A percentile compares a stretch with the other conserved stretches of the same genome.
Conservation (phyloP, 169 alveolate genomes). For the Besnoitia besnoiti region DNA sequence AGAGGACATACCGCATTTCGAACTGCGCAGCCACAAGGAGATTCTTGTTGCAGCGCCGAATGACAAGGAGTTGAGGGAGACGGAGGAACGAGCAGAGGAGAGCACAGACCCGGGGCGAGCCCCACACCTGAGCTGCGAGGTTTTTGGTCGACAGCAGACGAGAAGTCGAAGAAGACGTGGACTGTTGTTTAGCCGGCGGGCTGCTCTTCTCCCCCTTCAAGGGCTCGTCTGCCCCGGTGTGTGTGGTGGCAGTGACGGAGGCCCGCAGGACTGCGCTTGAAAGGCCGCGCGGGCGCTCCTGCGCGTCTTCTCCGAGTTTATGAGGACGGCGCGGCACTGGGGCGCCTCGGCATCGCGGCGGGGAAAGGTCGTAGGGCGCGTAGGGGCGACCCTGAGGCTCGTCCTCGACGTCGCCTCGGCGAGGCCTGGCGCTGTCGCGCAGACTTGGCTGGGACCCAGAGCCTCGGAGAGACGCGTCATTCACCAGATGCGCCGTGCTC, state of each 20-base stretch:
- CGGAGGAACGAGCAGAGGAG: slow-evolving; percentile 42
- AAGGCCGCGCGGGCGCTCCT: not conserved
- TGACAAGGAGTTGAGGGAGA: slow-evolving; percentile 53
- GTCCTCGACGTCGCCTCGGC: not conserved
- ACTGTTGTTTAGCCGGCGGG: not conserved
- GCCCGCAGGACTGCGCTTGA: too few species aligned
- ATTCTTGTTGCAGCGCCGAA: slow-evolving; percentile 56
- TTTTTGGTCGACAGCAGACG: not conserved
- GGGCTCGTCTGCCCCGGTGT: not conserved
- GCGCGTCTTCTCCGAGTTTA: not conserved
- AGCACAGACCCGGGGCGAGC: slow-evolving; percentile 40
- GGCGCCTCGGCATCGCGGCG: not conserved
- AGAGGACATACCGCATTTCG: slow-evolving; percentile 60
- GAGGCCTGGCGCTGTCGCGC: not conserved
- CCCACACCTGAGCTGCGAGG: slow-evolving; percentile 42
- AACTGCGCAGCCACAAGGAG: slow-evolving; percentile 58
- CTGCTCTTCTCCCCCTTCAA: not conserved
- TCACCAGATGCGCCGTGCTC: not conserved
- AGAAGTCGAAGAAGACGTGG: not conserved
- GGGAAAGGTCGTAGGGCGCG: not conserved
- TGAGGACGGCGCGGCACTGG: not conserved
- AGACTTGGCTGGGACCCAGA: not conserved
- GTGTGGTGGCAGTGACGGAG: not conserved
- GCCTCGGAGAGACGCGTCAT: not conserved
- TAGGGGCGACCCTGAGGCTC: not conserved